Percentiles rank a stretch among this genome's conserved stretches.
Evolutionary conservation across 331 rosid genomes (phyloP).

Genomic region (Pyracantha coccinea): DNA sequence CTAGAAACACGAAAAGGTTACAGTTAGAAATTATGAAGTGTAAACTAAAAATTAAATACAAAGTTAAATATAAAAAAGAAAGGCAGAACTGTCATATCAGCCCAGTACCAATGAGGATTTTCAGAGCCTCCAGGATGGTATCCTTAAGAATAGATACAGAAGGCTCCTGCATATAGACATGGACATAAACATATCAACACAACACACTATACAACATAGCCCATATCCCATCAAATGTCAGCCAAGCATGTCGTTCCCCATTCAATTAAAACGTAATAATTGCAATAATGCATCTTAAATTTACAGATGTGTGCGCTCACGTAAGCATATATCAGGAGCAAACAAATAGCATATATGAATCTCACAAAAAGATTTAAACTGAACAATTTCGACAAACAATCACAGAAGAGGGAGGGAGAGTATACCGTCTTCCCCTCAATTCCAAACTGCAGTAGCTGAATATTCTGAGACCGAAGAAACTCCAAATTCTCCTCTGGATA

Average conservation of each 20-base stretch:
- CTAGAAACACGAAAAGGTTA: slow-evolving; percentile 33
- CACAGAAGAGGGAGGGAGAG: not conserved
- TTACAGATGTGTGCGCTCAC: not conserved
- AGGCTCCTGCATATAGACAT: slow-evolving; percentile 48
- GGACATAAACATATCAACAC: not conserved
- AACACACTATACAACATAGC: not conserved
- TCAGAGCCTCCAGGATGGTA: slow-evolving; percentile 70
- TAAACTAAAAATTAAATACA: not conserved
- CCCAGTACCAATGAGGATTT: slow-evolving; percentile 59
- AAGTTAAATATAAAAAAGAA: not conserved
- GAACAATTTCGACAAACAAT: not conserved
- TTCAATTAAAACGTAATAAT: not conserved
- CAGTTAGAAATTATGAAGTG: not conserved
- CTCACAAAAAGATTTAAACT: not conserved
- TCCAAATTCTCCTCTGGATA: slow-evolving; percentile 76
- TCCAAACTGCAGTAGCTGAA: slow-evolving; percentile 76
- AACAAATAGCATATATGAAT: not conserved
- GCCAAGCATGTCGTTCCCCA: not conserved
- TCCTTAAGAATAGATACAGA: slow-evolving; percentile 44
- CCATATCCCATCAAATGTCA: not conserved
- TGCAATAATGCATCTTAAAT: not conserved
- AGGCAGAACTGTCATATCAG: not conserved
- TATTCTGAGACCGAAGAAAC: slow-evolving; percentile 55
- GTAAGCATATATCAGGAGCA: not conserved
- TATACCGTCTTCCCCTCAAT: slow-evolving; percentile 90